phyloP scores from a whole-genome alignment of 140 eudicot genomes.

The Ambrosia hybrid region DNA sequence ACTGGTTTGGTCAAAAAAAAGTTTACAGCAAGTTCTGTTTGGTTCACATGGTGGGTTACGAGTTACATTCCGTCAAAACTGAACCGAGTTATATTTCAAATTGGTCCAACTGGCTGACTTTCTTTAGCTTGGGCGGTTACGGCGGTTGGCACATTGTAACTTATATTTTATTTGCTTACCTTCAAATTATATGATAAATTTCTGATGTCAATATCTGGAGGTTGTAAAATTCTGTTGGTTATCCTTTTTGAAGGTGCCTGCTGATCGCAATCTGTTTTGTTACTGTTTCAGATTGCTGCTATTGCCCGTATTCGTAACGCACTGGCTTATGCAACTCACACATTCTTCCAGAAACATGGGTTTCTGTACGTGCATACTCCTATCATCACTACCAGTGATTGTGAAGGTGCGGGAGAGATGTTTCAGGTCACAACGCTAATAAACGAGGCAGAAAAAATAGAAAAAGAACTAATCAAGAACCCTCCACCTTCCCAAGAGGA shows the following conservation, averaged over 20 bases:
- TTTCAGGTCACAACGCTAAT: slow-evolving; percentile 84
- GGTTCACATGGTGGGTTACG: too few species aligned
- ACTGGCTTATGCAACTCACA: slow-evolving; percentile 86
- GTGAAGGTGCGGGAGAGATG: slow-evolving; percentile 99
- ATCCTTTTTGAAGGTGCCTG: not conserved
- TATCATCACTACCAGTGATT: slow-evolving; percentile 84
- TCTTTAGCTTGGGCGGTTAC: too few species aligned
- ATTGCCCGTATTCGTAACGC: slow-evolving; percentile 74
- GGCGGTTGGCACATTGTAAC: too few species aligned
- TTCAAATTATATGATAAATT: not conserved
- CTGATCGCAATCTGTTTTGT: slow-evolving; percentile 4
- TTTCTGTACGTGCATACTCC: slow-evolving; percentile 89
- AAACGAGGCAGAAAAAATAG: slow-evolving; percentile 67
- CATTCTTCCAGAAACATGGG: slow-evolving; percentile 77
- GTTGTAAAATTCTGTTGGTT: not conserved
- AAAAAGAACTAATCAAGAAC: slow-evolving; percentile 66
- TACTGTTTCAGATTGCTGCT: slow-evolving; percentile 57
- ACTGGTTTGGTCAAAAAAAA: too few species aligned
- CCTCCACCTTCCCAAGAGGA: slow-evolving; percentile 76
- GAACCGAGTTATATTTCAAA: too few species aligned
- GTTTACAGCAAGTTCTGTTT: too few species aligned
- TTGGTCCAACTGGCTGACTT: too few species aligned
- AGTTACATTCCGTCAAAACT: too few species aligned
- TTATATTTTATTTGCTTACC: not conserved
- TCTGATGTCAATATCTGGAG: not conserved